phyloP scores from a whole-genome alignment of 345 rosid genomes.

The Hypericum perforatum region DNA sequence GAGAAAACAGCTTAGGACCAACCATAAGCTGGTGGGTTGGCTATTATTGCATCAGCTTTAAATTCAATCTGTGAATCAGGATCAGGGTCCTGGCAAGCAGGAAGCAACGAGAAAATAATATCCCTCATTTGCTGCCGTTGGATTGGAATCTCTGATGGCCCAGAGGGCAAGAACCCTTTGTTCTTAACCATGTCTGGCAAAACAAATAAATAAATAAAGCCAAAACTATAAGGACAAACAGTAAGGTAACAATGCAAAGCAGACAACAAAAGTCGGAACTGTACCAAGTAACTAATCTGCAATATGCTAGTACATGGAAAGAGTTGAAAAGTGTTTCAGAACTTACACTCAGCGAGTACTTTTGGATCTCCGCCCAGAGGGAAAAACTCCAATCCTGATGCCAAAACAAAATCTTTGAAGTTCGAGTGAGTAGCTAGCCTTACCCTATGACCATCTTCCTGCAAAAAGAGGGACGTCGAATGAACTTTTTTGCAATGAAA shows the following conservation, averaged over 20 bases:
- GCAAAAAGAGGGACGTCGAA: slow-evolving; percentile 7
- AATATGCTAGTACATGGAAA: too few relatives aligned
- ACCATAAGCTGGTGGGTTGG: slow-evolving; percentile 61
- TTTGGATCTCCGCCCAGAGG: slow-evolving; percentile 30
- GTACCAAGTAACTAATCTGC: too few relatives aligned
- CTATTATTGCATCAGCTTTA: slow-evolving; percentile 42
- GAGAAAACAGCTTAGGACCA: slow-evolving; percentile 2
- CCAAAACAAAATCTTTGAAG: slow-evolving; percentile 22
- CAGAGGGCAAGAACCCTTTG: slow-evolving; percentile 57
- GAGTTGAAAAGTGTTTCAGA: not conserved
- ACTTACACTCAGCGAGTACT: slow-evolving; percentile 24
- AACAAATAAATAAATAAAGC: not conserved
- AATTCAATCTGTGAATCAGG: slow-evolving; percentile 27
- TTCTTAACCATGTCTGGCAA: slow-evolving; percentile 54
- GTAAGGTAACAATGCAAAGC: too few relatives aligned
- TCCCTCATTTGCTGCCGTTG: slow-evolving; percentile 42
- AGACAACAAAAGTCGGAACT: too few relatives aligned
- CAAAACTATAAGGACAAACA: too few relatives aligned
- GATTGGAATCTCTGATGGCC: slow-evolving; percentile 41
- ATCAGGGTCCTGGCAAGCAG: slow-evolving; percentile 40
- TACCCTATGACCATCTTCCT: slow-evolving; percentile 28
- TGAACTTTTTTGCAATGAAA: slow-evolving; percentile 5
- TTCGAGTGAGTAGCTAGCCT: slow-evolving; percentile 26
- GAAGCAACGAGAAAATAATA: slow-evolving; percentile 37
- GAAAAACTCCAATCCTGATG: slow-evolving; percentile 25